Evolutionary conservation across 106 monocot species (phyloP), one percentile per base, ranked within the genome.

Genomic region (Dendrobium chrysotoxum): DNA sequence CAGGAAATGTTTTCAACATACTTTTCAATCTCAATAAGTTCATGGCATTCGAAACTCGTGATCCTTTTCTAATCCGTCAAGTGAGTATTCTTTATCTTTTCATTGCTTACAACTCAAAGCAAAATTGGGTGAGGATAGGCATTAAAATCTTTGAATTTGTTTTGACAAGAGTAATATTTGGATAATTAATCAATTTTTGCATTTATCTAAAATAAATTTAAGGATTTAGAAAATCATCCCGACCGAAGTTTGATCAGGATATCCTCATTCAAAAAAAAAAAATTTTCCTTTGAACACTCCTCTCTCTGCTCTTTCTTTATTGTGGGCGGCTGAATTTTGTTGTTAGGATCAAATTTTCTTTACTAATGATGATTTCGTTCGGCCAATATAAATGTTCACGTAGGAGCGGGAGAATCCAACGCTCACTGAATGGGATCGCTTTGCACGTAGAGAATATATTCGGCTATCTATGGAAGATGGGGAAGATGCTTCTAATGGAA

Each of bases 21-120:
- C 97, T 98, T 79, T 98, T 94, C 81, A 98, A 98, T 85, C 91
- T 98, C 50, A 94, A 94, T 82, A 98, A 98, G 82, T 98, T 98
- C 79, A 91, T 98, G 91, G 86, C 94, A 81, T 98, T 94, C 84
- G 97, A 98, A 85, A 94, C 89, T 76, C 94, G 97, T 39, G 97
- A 98, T 85, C 97, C 97, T 40, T 94, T 98, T 87, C 86, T 92
- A 76, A 94, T 98, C 75, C 94, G 94, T 4, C 97, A 92, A 85
- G 97, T 94, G 50, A 82, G 40, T 15, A 4, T 50, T 6, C n/a
- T 74, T 74, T 31, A 72, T 75, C 9, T 10, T 17, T 39, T 20
- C 74, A 15, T 70, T 11, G 25, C 23, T 65, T 26, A 16, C 38
- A 35, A 71, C 11, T 35, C 12, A 26, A 26, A 50, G 50, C 11